These are phyloP conservation scores for Urtica urens DNA, from an alignment of 306 rosid species.

Conservation along the genomic window DNA sequence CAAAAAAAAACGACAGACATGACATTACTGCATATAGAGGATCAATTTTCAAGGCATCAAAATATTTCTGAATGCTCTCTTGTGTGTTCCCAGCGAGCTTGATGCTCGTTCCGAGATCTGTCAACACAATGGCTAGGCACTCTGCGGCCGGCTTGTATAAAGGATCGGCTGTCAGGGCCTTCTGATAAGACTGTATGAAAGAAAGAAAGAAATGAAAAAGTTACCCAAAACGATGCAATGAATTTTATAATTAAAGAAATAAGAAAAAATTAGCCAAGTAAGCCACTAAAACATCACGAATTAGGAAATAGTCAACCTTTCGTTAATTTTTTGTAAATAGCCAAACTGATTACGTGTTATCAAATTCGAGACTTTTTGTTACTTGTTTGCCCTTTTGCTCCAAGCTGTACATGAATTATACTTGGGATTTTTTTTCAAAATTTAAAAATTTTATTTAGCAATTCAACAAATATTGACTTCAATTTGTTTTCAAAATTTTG, in stretches of 20 bases:
- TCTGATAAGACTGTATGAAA: constrained; percentile 83
- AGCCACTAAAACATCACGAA: too few relatives aligned
- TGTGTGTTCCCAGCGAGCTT: constrained; percentile 94
- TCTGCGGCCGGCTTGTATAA: constrained; percentile 85
- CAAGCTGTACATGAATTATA: too few relatives aligned
- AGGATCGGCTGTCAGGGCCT: constrained; percentile 73
- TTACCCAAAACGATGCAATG: constrained; percentile 4
- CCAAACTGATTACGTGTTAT: too few relatives aligned
- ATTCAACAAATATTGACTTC: too few relatives aligned
- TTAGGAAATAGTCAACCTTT: too few relatives aligned
- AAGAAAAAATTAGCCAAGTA: too few relatives aligned
- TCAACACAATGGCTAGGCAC: constrained; percentile 90
- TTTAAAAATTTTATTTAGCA: too few relatives aligned
- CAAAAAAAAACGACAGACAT: neutral
- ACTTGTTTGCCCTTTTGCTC: too few relatives aligned
- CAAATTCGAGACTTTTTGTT: too few relatives aligned
- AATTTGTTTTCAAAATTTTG: too few relatives aligned
- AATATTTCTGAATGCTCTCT: constrained; percentile 95
- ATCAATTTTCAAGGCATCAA: constrained; percentile 90
- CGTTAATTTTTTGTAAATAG: too few relatives aligned
- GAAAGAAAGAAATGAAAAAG: constrained; percentile 15
- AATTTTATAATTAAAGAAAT: constrained; percentile 1
- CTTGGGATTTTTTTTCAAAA: too few relatives aligned
- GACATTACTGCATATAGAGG: constrained; percentile 83
- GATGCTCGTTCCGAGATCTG: constrained; percentile 96